Conservation (phyloP, 257 asterid genomes). For the Scutellaria barbata region DNA sequence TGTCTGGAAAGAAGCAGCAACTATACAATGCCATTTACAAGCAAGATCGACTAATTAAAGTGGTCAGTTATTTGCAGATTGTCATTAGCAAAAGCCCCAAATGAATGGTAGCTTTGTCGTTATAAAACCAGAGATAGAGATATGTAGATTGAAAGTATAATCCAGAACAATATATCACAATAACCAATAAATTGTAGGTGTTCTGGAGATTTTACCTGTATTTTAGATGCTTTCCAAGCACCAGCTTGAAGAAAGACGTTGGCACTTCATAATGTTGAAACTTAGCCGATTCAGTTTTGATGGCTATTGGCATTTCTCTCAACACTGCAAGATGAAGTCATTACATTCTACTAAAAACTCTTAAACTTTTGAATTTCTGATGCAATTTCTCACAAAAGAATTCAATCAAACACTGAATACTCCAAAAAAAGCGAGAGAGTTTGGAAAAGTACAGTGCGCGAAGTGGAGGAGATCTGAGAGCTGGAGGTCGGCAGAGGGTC, state of each 20-base stretch:
- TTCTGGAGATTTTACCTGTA: conserved; percentile 57
- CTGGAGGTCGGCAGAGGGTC: conserved; percentile 61
- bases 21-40: conserved; percentile 48
- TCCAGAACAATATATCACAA: neutral
- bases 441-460: conserved; percentile 51
- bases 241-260: conserved; percentile 88
- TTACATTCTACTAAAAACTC: neutral
- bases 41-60: conserved; percentile 18
- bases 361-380: neutral
- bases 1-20: conserved; percentile 69
- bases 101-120: neutral
- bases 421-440: neutral
- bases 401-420: neutral
- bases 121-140: neutral
- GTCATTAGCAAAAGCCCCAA: neutral
- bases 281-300: conserved; percentile 78
- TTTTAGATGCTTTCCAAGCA: conserved; percentile 87
- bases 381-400: neutral
- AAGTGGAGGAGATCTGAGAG: conserved; percentile 64
- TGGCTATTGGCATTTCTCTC: conserved; percentile 86
- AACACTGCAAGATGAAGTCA: conserved; percentile 58
- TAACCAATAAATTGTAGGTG: neutral
- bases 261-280: conserved; percentile 90
- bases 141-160: neutral
- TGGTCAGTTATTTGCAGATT: conserved; percentile 2